These are phyloP conservation scores for Epithele typhae DNA, from an alignment of 768 basidiomycete genomes.

Conservation along the genomic window DNA sequence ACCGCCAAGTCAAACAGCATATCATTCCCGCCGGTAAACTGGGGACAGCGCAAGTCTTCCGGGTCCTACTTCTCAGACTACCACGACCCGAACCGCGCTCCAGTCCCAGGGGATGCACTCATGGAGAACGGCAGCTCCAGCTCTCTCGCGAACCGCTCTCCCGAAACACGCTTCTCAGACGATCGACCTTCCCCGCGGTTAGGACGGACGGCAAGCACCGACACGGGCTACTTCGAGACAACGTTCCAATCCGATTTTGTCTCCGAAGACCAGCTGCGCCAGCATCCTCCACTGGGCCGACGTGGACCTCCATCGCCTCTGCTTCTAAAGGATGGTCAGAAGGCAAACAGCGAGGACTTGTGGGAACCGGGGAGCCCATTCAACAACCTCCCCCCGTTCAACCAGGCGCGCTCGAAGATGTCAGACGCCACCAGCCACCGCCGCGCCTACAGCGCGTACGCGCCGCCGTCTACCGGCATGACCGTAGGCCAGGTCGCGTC, in stretches of 20 bases:
- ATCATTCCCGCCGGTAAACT: slow-evolving; percentile 60
- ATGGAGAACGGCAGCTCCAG: slow-evolving; percentile 1
- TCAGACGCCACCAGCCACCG: slow-evolving; percentile 28
- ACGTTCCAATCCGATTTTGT: slow-evolving; percentile 42
- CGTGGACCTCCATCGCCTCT: not conserved
- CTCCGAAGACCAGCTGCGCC: slow-evolving; percentile 26
- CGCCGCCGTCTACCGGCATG: slow-evolving; percentile 9
- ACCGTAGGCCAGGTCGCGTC: not conserved
- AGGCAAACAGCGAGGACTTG: slow-evolving; percentile 14
- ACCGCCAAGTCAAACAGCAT: slow-evolving; percentile 33
- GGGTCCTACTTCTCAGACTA: slow-evolving; percentile 53
- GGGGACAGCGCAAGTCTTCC: slow-evolving; percentile 46
- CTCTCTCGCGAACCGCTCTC: slow-evolving; percentile 1
- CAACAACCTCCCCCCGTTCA: slow-evolving; percentile 32
- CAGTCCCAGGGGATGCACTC: slow-evolving; percentile 6
- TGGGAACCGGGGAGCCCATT: slow-evolving; percentile 33
- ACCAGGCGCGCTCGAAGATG: slow-evolving; percentile 24
- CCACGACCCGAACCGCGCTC: slow-evolving; percentile 16
- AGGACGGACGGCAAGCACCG: slow-evolving; percentile 15
- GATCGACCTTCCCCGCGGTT: slow-evolving; percentile 19
- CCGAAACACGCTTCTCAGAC: not conserved
- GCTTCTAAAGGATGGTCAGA: not conserved
- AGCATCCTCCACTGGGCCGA: slow-evolving; percentile 15
- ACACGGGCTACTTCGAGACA: slow-evolving; percentile 34
- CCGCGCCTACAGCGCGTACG: slow-evolving; percentile 31